Evolutionary conservation across 345 rosid species (phyloP).

Genomic region (Linum trigynum): DNA sequence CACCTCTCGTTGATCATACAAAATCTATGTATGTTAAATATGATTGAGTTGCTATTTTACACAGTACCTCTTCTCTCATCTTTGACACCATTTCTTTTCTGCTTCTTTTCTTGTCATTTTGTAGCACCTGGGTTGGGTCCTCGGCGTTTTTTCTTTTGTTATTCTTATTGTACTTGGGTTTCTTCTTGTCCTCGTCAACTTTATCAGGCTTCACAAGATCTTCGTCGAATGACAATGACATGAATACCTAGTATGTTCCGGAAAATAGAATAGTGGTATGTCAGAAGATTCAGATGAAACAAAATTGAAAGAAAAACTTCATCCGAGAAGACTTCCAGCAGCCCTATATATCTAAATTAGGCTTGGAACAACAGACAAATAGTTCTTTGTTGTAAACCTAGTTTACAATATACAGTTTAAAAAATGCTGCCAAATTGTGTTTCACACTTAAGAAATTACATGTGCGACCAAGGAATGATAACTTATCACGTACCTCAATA

Average conservation of each 20-base stretch:
- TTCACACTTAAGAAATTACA: not conserved
- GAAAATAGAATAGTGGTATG: not conserved
- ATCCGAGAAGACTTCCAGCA: not conserved
- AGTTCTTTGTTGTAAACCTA: no score
- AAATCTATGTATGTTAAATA: not conserved
- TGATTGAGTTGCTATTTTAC: not conserved
- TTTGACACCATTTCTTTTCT: constrained; percentile 56
- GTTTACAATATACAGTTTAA: no score
- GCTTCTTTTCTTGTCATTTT: constrained; percentile 55
- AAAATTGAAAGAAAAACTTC: no score
- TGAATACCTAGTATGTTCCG: constrained; percentile 46
- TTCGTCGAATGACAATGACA: constrained; percentile 80
- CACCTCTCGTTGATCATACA: not conserved
- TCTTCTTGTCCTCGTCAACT: constrained; percentile 25
- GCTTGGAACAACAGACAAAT: no score
- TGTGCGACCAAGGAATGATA: not conserved
- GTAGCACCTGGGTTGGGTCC: constrained; percentile 44
- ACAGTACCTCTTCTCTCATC: constrained; percentile 66
- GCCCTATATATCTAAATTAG: no score
- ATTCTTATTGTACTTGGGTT: constrained; percentile 41
- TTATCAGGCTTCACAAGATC: constrained; percentile 44
- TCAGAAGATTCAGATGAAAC: not conserved
- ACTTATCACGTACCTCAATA: constrained; percentile 43
- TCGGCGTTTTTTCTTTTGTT: constrained; percentile 46
- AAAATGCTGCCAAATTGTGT: not conserved